Evolutionary conservation across 2,329 filamentous ascomycete genomes (phyloP).

Genomic region (Mycosphaerella arachidis): DNA sequence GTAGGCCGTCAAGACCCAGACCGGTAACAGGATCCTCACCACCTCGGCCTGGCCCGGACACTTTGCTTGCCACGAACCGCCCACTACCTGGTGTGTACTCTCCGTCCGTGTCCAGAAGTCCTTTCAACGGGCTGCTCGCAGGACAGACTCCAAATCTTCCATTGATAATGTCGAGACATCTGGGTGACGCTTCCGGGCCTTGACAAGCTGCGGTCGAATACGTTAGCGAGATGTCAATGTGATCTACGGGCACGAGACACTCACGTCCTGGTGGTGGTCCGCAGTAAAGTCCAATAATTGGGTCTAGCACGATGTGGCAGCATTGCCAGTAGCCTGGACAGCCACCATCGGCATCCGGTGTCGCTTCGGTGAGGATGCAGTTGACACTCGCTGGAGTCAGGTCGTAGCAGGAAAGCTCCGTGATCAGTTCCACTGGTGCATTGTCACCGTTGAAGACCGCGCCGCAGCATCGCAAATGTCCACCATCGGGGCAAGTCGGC

Average conservation of each 20-base stretch:
- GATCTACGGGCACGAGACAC: background rate
- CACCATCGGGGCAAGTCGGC: background rate
- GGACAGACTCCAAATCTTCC: slow-evolving; percentile 3
- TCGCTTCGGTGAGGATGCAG: background rate
- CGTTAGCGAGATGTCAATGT: background rate
- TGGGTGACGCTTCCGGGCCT: background rate
- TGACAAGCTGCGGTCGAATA: background rate
- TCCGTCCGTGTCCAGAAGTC: background rate
- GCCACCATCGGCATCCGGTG: background rate
- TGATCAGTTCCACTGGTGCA: slow-evolving; percentile 4
- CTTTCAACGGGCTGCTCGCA: background rate
- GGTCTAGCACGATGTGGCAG: slow-evolving; percentile 3
- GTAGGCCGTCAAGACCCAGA: background rate
- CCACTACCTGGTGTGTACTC: background rate
- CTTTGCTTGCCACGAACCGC: background rate
- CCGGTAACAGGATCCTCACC: background rate
- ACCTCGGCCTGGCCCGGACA: background rate
- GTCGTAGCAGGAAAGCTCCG: slow-evolving; percentile 5
- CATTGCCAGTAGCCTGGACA: background rate
- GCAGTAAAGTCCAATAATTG: slow-evolving; percentile 4
- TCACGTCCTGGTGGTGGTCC: slow-evolving; percentile 4
- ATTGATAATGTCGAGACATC: slow-evolving; percentile 2
- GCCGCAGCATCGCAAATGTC: slow-evolving; percentile 1
- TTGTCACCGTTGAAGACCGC: slow-evolving; percentile 6
- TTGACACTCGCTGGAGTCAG: slow-evolving; percentile 4